Conservation (phyloP, 2,329 filamentous ascomycete genomes). For the Aspergillus awamori region DNA sequence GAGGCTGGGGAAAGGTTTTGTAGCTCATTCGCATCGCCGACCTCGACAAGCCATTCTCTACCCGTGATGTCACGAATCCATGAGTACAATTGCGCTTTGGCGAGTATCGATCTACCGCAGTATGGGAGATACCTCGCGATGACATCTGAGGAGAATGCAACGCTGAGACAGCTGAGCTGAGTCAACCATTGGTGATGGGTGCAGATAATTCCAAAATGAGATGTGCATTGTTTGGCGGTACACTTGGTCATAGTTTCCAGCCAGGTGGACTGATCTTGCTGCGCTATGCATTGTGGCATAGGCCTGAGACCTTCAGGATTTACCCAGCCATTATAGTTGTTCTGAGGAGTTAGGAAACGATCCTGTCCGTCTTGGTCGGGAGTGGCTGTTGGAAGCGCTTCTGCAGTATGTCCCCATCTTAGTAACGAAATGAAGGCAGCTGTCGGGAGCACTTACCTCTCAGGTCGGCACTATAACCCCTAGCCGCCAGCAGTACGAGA, state of each 20-base stretch:
- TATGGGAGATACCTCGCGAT: constrained; percentile 9
- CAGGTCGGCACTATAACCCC: background rate
- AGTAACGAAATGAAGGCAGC: background rate
- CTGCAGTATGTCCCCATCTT: background rate
- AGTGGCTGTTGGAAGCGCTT: background rate
- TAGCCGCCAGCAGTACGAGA: background rate
- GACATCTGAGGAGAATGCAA: background rate
- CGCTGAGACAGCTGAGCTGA: constrained; percentile 11
- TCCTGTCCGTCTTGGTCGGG: background rate
- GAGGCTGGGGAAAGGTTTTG: constrained; percentile 8
- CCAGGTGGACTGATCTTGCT: constrained; percentile 13
- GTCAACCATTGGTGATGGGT: constrained; percentile 14
- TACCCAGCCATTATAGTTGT: constrained; percentile 11
- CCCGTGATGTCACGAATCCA: constrained; percentile 11
- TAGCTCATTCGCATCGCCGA: constrained; percentile 10
- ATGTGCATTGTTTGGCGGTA: constrained; percentile 8
- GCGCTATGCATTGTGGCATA: constrained; percentile 13
- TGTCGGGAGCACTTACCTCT: background rate
- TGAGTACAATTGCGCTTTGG: constrained; percentile 12
- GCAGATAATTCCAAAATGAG: constrained; percentile 1
- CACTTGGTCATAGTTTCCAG: constrained; percentile 2
- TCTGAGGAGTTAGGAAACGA: background rate
- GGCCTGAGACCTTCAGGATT: constrained; percentile 10
- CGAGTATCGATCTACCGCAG: constrained; percentile 8
- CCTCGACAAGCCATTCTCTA: constrained; percentile 11